These are phyloP conservation scores for Suillus bovinus DNA, from an alignment of 768 basidiomycete species.

Conservation along the genomic window DNA sequence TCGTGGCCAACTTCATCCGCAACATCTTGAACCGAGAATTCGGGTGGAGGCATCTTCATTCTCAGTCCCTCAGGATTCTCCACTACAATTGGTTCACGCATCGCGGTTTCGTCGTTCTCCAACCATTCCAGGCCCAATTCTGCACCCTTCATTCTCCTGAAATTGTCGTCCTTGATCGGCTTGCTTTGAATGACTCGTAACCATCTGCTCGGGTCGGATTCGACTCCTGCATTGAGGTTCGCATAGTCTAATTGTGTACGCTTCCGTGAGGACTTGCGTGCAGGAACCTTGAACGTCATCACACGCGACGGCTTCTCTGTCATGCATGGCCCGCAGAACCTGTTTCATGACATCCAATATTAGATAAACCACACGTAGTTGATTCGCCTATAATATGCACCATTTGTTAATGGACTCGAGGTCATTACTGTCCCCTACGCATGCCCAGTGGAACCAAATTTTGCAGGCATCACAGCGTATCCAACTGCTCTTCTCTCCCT, in stretches of 20 bases:
- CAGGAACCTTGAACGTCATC: conserved; percentile 75
- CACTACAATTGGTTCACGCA: conserved; percentile 83
- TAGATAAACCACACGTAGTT: conserved; percentile 18
- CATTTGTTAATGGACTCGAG: conserved; percentile 76
- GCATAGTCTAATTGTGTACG: conserved; percentile 77
- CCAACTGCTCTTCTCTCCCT: conserved; percentile 71
- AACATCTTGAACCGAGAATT: conserved; percentile 79
- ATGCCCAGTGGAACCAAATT: conserved; percentile 84
- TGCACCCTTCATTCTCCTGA: conserved; percentile 64
- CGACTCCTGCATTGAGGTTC: conserved; percentile 64
- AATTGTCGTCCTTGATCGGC: conserved; percentile 58
- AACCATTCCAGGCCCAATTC: conserved; percentile 78
- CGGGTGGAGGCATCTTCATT: conserved; percentile 80
- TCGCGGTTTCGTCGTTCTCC: conserved; percentile 65
- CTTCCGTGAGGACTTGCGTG: conserved; percentile 81
- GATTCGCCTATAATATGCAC: conserved; percentile 29
- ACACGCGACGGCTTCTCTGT: conserved; percentile 56
- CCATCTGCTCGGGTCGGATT: conserved; percentile 66
- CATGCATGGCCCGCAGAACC: conserved; percentile 73
- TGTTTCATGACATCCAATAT: conserved; percentile 28
- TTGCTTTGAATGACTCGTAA: conserved; percentile 68
- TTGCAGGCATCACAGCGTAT: conserved; percentile 81
- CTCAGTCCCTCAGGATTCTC: conserved; percentile 79
- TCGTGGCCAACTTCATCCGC: conserved; percentile 78
- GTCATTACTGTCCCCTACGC: conserved; percentile 66